Percentiles rank a stretch among this genome's conserved stretches.
Evolutionary conservation across 208 protist genomes (phyloP).

Genomic region (Angomonas desouzai): DNA sequence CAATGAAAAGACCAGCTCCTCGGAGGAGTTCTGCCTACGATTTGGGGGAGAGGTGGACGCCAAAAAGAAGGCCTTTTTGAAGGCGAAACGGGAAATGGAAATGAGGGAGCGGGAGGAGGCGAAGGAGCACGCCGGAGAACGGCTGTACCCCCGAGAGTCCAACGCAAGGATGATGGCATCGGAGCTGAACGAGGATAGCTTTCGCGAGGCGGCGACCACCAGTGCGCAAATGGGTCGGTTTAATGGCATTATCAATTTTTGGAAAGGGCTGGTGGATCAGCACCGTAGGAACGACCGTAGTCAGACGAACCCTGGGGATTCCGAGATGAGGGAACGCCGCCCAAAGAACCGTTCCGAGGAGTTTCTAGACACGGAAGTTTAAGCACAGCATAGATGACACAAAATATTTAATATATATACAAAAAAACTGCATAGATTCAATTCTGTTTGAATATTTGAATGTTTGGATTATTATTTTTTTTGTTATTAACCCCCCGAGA

Average conservation of each 20-base stretch:
- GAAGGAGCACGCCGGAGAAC: constrained; percentile 17
- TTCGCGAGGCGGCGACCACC: constrained; percentile 1
- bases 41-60: constrained; percentile 44
- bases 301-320: not conserved
- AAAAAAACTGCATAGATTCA: no score
- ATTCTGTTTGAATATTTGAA: no score
- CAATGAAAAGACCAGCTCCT: constrained; percentile 21
- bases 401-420: no score
- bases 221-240: constrained; percentile 20
- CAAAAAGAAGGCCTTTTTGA: constrained; percentile 22
- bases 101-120: constrained; percentile 19
- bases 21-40: constrained; percentile 38
- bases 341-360: constrained; percentile 3
- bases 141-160: constrained; percentile 20
- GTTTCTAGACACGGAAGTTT: not conserved
- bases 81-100: constrained; percentile 12
- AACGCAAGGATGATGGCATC: not conserved
- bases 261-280: constrained; percentile 52
- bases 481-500: no score
- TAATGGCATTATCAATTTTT: constrained; percentile 54
- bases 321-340: not conserved
- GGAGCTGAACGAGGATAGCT: not conserved
- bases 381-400: not conserved
- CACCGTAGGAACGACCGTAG: constrained; percentile 27
- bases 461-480: not conserved